These are phyloP conservation scores for Schizonepeta tenuifolia DNA, from an alignment of 257 asterid species.

Conservation along the genomic window DNA sequence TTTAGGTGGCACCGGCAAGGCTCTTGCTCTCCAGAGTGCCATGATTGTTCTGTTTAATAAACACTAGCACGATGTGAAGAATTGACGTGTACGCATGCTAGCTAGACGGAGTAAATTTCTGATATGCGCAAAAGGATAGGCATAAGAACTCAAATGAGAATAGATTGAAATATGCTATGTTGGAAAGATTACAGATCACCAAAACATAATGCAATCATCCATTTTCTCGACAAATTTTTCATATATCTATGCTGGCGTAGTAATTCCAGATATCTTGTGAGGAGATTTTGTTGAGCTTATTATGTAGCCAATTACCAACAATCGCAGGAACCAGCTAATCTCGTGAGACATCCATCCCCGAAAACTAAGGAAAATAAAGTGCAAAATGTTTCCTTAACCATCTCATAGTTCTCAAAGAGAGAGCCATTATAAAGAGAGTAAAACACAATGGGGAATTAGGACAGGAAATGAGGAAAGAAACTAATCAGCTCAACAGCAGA, in stretches of 20 bases:
- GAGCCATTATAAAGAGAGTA: no score
- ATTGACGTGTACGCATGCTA: background rate
- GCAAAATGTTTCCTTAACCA: no score
- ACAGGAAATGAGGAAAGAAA: no score
- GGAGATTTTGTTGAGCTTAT: background rate
- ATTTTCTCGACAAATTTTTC: background rate
- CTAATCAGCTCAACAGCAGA: no score
- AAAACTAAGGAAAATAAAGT: background rate
- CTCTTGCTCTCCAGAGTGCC: slow-evolving; percentile 95
- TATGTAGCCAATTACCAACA: background rate
- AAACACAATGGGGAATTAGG: no score
- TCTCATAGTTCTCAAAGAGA: no score
- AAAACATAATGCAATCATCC: background rate
- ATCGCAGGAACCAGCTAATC: background rate
- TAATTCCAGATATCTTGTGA: background rate
- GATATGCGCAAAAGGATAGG: background rate
- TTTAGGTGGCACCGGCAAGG: slow-evolving; percentile 90
- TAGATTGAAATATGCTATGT: background rate
- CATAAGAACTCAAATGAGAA: background rate
- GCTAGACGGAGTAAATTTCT: background rate
- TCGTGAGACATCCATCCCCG: background rate
- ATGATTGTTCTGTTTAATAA: slow-evolving; percentile 71
- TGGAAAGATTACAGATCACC: background rate
- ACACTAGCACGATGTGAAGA: slow-evolving; percentile 9
- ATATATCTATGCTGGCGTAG: background rate